A percentile compares a stretch with the other conserved stretches of the same genome.
phyloP scores from a whole-genome alignment of 1,284 basidiomycete genomes.

The Vanrija sp. region DNA sequence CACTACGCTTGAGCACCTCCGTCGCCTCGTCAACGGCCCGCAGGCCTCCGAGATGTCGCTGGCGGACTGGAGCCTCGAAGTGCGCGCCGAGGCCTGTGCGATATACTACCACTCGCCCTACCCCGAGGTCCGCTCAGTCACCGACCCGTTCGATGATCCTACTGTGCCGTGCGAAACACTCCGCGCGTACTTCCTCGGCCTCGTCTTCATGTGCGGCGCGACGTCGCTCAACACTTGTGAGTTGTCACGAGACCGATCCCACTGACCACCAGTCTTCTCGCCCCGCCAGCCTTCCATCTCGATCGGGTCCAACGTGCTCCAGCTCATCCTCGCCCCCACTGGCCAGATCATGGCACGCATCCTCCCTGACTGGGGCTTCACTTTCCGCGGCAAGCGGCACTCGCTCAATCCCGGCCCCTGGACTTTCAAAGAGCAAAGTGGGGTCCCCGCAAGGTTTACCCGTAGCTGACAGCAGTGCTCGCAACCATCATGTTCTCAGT shows the following conservation, averaged over 20 bases:
- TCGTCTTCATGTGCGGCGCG: neutral
- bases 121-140: conserved; percentile 6
- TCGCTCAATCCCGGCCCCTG: conserved; percentile 24
- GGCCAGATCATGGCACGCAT: neutral
- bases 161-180: neutral
- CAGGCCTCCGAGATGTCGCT: neutral
- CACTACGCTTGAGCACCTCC: neutral
- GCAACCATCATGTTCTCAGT: neutral
- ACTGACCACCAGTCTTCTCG: conserved; percentile 2
- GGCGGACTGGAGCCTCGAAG: conserved; percentile 2
- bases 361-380: conserved; percentile 13
- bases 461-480: neutral
- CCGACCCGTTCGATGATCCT: conserved; percentile 4
- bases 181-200: conserved; percentile 6
- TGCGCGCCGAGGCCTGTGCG: neutral
- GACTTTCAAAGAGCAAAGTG: conserved; percentile 22
- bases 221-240: conserved; percentile 6
- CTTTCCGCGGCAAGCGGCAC: conserved; percentile 3
- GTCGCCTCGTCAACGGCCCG: neutral
- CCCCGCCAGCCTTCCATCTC: conserved; percentile 3
- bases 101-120: conserved; percentile 1
- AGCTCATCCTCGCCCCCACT: neutral
- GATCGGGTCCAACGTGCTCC: neutral
- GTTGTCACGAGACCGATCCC: neutral
- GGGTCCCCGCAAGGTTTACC: no score